Base-by-base conservation (phyloP, 352 stramenopile species). In the Peronospora tabacina region DNA sequence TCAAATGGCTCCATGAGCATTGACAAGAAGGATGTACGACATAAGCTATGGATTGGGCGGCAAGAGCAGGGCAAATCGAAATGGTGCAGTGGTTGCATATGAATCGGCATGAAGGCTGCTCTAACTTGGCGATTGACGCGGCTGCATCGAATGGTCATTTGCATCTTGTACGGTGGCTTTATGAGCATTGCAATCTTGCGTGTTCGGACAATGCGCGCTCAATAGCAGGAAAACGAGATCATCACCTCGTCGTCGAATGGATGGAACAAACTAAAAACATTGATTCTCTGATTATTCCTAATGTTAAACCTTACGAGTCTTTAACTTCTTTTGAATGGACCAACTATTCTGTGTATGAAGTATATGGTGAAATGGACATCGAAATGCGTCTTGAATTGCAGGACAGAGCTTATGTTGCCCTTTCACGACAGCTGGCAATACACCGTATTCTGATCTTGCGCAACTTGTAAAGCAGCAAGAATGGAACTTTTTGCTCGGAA, bases 41-140 rank as follows among this genome's bases (percentile, higher is more conserved):
- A 22, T 51, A 65, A 44, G 57, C 52, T 9, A 58, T 66, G 46
- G 58, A 66, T n/a, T 61, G 47, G 43, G 58, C 58, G 17, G 58
- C 52, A 0, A 43, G 40, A 45, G 44, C 46, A 9, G 52, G 58
- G 1, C 52, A 62, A 17, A 41, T 66, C 28, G 40, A 62, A 0
- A 42, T 62, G 15, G 47, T 62, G 24, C 52, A 62, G 32, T 66
- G 52, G 58, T 12, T 66, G n/a, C 35, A 55, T 10, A 2, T 41
- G 26, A 57, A 65, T 34, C 51, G 51, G 12, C 19, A 24, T 15
- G 50, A 64, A 39, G 56, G 56, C 10, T 51, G 50, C 15, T 64
- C 56, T 2, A 56, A 38, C 0, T 55, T 64, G 44, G 44, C 50
- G 5, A 64, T 64, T 22, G 56, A 60, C 12, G 15, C 38, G 8